Conservation (phyloP, 2,329 filamentous ascomycete genomes). For the Aspergillus puulaauensis region DNA sequence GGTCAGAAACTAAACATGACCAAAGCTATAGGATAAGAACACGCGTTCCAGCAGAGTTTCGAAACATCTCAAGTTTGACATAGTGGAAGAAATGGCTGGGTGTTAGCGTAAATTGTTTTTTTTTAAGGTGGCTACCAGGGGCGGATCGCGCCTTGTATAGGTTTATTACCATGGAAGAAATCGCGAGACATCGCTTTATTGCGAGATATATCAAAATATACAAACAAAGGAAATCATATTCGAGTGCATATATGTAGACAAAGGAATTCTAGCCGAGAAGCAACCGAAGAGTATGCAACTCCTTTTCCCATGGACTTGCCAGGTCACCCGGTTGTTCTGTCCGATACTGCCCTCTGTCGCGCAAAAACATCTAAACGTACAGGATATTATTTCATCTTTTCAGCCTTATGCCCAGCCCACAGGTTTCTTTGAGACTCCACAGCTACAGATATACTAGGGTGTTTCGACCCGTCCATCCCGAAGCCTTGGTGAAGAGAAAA, state of each 20-base stretch:
- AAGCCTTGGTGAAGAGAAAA: constrained; percentile 34
- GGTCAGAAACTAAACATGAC: background rate
- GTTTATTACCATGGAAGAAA: background rate
- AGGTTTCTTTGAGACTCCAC: constrained; percentile 20
- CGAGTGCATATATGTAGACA: constrained; percentile 26
- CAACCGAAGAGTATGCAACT: constrained; percentile 22
- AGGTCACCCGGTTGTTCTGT: constrained; percentile 19
- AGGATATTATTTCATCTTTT: constrained; percentile 42
- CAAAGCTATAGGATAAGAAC: too few species aligned
- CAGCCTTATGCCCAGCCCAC: constrained; percentile 25
- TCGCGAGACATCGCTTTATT: background rate
- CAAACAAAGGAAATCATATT: constrained; percentile 33
- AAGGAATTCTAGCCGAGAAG: constrained; percentile 18
- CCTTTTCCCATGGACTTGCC: constrained; percentile 14
- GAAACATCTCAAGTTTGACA: too few species aligned
- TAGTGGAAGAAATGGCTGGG: background rate
- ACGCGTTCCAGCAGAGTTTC: too few species aligned
- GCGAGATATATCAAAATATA: background rate
- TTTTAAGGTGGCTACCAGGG: background rate
- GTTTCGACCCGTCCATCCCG: constrained; percentile 17
- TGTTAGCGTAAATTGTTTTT: background rate
- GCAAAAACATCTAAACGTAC: constrained; percentile 43
- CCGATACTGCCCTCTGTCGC: constrained; percentile 28
- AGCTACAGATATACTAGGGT: constrained; percentile 27
- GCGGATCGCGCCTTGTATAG: background rate